Percentiles rank a stretch among this genome's conserved stretches.
phyloP scores from a whole-genome alignment of 208 protist genomes.

The Crithidia thermophila region DNA sequence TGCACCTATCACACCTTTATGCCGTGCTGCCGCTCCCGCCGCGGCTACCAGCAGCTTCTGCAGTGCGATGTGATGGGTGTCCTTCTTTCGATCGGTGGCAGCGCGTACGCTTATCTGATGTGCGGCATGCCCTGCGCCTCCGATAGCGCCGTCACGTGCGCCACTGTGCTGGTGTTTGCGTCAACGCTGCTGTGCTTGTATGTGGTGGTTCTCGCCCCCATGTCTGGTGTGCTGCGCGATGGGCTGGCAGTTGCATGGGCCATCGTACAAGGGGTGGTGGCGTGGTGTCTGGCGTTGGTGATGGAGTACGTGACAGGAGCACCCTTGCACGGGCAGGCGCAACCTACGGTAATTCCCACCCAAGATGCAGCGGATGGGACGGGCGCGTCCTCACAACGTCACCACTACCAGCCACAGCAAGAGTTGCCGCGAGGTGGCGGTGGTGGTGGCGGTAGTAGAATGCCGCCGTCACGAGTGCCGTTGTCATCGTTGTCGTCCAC shows the following conservation, averaged over 20 bases:
- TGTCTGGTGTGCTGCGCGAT: constrained; percentile 20
- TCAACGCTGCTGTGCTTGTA: constrained; percentile 36
- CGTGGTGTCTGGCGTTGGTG: neutral
- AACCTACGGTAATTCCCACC: no score
- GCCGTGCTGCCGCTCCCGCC: constrained; percentile 42
- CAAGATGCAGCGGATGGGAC: no score
- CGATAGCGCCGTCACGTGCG: neutral
- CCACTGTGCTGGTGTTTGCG: constrained; percentile 10
- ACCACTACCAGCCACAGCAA: neutral
- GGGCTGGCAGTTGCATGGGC: neutral
- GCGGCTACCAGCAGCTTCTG: constrained; percentile 55
- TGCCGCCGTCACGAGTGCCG: no score
- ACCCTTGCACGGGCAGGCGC: constrained; percentile 1
- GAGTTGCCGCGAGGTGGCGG: no score
- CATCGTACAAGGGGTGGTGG: constrained; percentile 4
- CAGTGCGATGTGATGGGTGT: constrained; percentile 63
- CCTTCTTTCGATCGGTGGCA: constrained; percentile 48
- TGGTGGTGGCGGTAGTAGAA: no score
- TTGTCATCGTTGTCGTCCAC: no score
- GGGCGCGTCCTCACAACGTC: no score
- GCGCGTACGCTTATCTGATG: constrained; percentile 45
- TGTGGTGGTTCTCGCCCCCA: constrained; percentile 31
- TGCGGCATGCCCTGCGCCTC: constrained; percentile 43
- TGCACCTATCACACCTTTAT: constrained; percentile 67
- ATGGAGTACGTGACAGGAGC: constrained; percentile 12